Conservation (phyloP, 495 filamentous ascomycete species). For the Astrocystis sublimbata region DNA sequence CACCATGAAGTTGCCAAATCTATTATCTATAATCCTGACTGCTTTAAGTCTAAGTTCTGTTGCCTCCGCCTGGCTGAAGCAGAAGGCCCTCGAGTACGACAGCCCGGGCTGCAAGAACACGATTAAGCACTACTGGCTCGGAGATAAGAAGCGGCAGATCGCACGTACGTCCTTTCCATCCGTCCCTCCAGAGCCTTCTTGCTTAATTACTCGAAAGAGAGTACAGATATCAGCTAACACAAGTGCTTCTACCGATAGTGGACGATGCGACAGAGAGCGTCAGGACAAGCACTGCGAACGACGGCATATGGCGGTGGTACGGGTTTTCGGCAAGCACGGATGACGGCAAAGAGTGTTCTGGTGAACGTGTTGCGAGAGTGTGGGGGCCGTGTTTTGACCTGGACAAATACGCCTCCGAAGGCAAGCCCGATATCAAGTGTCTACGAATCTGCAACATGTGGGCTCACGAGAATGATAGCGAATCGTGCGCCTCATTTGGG, state of each 20-base stretch:
- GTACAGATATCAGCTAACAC: background rate
- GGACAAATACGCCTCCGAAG: background rate
- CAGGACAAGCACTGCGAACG: background rate
- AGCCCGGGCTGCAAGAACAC: background rate
- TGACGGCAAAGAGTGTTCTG: background rate
- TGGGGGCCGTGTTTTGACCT: slow-evolving; percentile 1
- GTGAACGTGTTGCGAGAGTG: background rate
- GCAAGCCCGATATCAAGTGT: slow-evolving; percentile 4
- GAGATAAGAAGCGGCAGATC: background rate
- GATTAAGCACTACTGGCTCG: background rate
- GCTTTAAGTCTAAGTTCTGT: background rate
- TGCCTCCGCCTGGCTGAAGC: background rate
- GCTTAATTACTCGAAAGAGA: no score
- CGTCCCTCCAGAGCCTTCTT: background rate
- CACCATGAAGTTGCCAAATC: background rate
- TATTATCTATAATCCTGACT: background rate
- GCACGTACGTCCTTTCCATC: background rate
- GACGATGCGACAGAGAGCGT: slow-evolving; percentile 4
- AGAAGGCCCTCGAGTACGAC: slow-evolving; percentile 3
- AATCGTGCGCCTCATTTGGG: slow-evolving; percentile 5
- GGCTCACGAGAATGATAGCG: background rate
- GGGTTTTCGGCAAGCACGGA: slow-evolving; percentile 4
- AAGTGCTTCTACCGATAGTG: background rate
- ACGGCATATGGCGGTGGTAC: slow-evolving; percentile 11
- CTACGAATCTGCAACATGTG: background rate